Evolutionary conservation across 345 rosid species (phyloP).

Genomic region (Eucalyptus cloeziana): DNA sequence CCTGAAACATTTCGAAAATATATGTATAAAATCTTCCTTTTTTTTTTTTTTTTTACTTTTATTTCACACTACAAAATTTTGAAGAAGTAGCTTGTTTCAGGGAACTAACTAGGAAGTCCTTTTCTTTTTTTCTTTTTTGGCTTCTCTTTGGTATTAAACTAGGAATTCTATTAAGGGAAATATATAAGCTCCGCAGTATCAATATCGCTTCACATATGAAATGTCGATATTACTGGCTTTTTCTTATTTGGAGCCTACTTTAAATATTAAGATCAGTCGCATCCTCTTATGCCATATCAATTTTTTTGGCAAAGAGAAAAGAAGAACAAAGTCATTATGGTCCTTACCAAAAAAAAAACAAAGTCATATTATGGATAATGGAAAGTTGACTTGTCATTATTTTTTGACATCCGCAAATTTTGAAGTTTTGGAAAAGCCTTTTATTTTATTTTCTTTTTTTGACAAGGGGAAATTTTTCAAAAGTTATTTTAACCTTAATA

Average conservation of each 20-base stretch:
- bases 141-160: not conserved
- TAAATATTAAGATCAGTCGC: not conserved
- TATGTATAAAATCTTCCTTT: not conserved
- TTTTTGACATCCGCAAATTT: not conserved
- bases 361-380: not conserved
- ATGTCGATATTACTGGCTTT: not conserved
- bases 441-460: not conserved
- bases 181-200: rapidly evolving
- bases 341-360: no score
- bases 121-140: not conserved
- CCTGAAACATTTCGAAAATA: not conserved
- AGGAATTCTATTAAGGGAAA: not conserved
- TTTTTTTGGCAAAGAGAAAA: no score
- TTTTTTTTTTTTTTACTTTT: no score
- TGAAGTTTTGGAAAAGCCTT: no score
- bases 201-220: not conserved
- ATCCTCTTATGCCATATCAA: no score
- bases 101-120: not conserved
- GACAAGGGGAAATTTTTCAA: not conserved
- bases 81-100: not conserved
- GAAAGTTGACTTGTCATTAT: not conserved
- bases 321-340: no score
- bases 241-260: not conserved
- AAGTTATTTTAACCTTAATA: not conserved
- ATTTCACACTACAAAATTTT: not conserved